Evolutionary conservation across 345 rosid genomes (phyloP).

Genomic region (Citrus medica): DNA sequence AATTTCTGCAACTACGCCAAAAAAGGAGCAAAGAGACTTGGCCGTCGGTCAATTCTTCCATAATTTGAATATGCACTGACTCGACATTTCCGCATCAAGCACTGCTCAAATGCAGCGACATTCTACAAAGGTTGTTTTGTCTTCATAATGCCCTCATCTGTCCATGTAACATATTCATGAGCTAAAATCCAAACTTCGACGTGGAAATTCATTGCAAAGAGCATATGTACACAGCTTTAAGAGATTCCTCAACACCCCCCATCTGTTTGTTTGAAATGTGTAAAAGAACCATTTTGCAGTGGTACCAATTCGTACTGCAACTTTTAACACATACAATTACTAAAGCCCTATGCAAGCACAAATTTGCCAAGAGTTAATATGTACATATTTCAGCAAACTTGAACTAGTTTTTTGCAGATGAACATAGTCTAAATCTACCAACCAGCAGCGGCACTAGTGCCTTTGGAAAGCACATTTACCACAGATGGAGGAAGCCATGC

Average conservation of each 20-base stretch:
- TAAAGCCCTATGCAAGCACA: background rate
- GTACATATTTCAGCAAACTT: background rate
- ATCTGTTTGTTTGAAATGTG: background rate
- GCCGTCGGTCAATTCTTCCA: background rate
- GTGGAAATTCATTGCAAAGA: background rate
- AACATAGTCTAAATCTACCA: slow-evolving; percentile 2
- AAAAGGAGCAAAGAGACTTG: too few species aligned
- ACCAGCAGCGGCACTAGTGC: slow-evolving; percentile 13
- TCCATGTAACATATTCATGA: background rate
- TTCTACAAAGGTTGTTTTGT: slow-evolving; percentile 19
- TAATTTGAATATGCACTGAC: background rate
- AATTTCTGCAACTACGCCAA: too few species aligned
- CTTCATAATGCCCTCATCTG: too few species aligned
- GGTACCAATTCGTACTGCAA: background rate
- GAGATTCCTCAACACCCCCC: background rate
- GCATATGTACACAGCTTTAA: background rate
- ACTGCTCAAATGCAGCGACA: slow-evolving; percentile 20
- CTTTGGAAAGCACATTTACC: slow-evolving; percentile 42
- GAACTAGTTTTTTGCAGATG: background rate
- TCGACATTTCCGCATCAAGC: background rate
- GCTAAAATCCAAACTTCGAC: background rate
- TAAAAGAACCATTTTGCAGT: background rate
- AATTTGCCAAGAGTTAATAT: background rate
- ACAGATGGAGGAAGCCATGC: slow-evolving; percentile 55
- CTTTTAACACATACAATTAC: background rate